phyloP scores from a whole-genome alignment of 768 basidiomycete species.

The Neoboletus magnificus region DNA sequence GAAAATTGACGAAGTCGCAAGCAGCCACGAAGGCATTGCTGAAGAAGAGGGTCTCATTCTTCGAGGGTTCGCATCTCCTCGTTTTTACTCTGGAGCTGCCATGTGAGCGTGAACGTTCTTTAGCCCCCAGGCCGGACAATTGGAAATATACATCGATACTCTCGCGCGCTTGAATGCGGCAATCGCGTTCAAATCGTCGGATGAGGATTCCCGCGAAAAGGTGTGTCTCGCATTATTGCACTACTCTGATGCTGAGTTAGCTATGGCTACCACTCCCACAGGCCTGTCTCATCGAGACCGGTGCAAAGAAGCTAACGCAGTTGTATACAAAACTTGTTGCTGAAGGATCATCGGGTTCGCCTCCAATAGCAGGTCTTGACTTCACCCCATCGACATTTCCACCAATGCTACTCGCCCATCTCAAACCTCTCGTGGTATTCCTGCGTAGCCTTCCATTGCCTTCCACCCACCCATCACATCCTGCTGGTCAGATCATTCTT shows the following conservation, averaged over 20 bases:
- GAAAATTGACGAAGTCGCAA: slow-evolving; percentile 78
- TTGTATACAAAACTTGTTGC: slow-evolving; percentile 87
- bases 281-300: slow-evolving; percentile 79
- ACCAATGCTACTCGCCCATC: slow-evolving; percentile 45
- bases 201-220: slow-evolving; percentile 52
- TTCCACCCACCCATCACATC: slow-evolving; percentile 79
- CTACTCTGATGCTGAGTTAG: background rate
- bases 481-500: slow-evolving; percentile 62
- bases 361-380: slow-evolving; percentile 57
- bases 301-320: slow-evolving; percentile 77
- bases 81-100: background rate
- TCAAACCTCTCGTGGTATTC: slow-evolving; percentile 64
- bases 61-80: slow-evolving; percentile 51
- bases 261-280: slow-evolving; percentile 7
- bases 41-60: slow-evolving; percentile 77
- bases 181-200: slow-evolving; percentile 71
- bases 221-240: slow-evolving; percentile 29
- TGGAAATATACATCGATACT: slow-evolving; percentile 64
- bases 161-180: slow-evolving; percentile 75
- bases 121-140: slow-evolving; percentile 70
- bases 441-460: slow-evolving; percentile 73
- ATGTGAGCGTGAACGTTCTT: background rate
- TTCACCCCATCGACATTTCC: slow-evolving; percentile 56
- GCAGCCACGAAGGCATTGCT: slow-evolving; percentile 69
- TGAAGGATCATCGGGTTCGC: slow-evolving; percentile 76